A percentile compares a stretch with the other conserved stretches of the same genome.
phyloP scores from a whole-genome alignment of 2,329 filamentous ascomycete genomes.

The Neofusicoccum sp. region DNA sequence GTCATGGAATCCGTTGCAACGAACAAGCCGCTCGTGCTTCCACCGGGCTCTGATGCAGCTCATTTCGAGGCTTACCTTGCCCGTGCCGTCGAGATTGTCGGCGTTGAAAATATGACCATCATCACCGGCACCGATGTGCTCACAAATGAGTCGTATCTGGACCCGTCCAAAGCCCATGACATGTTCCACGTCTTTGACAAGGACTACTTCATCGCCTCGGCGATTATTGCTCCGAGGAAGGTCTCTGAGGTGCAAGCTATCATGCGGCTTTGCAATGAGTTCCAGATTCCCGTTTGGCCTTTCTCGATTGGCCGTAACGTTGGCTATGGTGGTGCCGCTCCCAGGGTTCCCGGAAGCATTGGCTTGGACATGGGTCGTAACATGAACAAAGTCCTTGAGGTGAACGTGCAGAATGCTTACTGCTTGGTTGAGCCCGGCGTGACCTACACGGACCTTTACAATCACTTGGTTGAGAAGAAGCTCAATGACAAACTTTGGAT shows the following conservation, averaged over 20 bases:
- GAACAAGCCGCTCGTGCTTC: neutral
- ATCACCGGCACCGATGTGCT: conserved; percentile 14
- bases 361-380: conserved; percentile 46
- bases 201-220: conserved; percentile 45
- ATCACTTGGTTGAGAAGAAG: conserved; percentile 39
- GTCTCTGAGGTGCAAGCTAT: conserved; percentile 38
- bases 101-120: conserved; percentile 4
- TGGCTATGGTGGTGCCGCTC: conserved; percentile 52
- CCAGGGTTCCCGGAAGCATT: conserved; percentile 45
- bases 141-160: conserved; percentile 25
- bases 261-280: conserved; percentile 34
- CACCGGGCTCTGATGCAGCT: neutral
- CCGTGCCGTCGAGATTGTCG: conserved; percentile 11
- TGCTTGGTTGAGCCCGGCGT: conserved; percentile 50
- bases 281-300: conserved; percentile 34
- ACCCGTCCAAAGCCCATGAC: conserved; percentile 33
- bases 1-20: neutral
- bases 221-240: conserved; percentile 44
- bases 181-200: conserved; percentile 44
- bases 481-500: conserved; percentile 39
- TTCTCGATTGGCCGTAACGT: conserved; percentile 45
- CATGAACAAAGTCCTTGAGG: conserved; percentile 42
- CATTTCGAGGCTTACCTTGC: conserved; percentile 5
- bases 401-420: conserved; percentile 40
- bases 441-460: conserved; percentile 47